Percentiles rank a stretch among this genome's conserved stretches.
These are phyloP conservation scores for Plasmodium gaboni DNA, from an alignment of 169 alveolate species.

Conservation along the genomic window DNA sequence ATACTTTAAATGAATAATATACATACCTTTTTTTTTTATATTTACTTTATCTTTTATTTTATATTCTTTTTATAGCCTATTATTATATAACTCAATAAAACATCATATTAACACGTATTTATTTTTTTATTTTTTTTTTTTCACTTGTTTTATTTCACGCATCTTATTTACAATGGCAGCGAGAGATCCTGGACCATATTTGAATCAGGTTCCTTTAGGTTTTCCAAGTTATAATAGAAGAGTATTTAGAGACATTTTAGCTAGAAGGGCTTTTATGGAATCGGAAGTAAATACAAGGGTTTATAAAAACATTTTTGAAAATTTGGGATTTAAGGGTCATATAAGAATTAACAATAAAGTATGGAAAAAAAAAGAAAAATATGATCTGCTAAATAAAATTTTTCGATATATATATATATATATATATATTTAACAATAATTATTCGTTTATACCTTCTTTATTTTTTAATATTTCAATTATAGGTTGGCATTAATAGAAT, in stretches of 20 bases:
- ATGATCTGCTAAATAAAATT: background rate
- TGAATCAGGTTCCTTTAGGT: conserved; percentile 88
- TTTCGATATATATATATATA: background rate
- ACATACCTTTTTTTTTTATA: background rate
- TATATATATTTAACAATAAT: background rate
- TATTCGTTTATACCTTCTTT: conserved; percentile 2
- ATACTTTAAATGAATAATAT: no score
- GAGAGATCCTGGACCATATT: conserved; percentile 88
- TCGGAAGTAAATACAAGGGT: conserved; percentile 89
- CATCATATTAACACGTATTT: background rate
- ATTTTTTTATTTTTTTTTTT: background rate
- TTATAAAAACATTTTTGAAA: conserved; percentile 85
- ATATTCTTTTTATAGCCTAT: background rate
- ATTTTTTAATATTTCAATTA: conserved; percentile 1
- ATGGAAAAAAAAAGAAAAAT: background rate
- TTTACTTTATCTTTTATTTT: background rate
- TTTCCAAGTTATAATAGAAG: conserved; percentile 88
- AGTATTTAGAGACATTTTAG: conserved; percentile 82
- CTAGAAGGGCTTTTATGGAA: conserved; percentile 86
- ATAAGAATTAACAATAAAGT: conserved; percentile 87
- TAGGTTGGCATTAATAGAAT: conserved; percentile 85
- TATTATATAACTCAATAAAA: background rate
- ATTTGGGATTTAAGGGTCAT: conserved; percentile 87
- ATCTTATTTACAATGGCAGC: conserved; percentile 86
- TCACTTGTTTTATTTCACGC: background rate